Conservation (phyloP, 768 basidiomycete species). For the Pleurotus salmoneostramineus region DNA sequence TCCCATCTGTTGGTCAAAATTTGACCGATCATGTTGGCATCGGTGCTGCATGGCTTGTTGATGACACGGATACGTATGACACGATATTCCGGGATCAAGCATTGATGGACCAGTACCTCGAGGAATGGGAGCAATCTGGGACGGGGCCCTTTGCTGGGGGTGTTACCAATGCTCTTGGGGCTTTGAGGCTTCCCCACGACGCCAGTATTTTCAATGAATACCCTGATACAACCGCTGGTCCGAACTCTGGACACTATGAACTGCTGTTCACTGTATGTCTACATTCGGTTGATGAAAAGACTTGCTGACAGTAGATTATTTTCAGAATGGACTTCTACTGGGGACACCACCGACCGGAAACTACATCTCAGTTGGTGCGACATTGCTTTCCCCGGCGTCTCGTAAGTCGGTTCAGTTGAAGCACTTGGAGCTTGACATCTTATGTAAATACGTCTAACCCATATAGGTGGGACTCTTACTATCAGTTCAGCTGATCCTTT, state of each 20-base stretch:
- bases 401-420: constrained; percentile 9
- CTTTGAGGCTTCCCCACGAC: constrained; percentile 20
- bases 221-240: constrained; percentile 31
- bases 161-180: constrained; percentile 11
- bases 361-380: constrained; percentile 15
- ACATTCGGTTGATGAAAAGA: too few relatives aligned
- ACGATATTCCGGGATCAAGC: constrained; percentile 10
- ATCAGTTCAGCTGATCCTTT: constrained; percentile 36
- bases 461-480: constrained; percentile 19
- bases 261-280: constrained; percentile 22
- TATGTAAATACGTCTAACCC: too few relatives aligned
- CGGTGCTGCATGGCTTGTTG: neutral
- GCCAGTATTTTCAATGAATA: constrained; percentile 23
- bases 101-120: constrained; percentile 6
- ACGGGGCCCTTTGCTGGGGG: constrained; percentile 15
- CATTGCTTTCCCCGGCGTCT: constrained; percentile 20
- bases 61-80: constrained; percentile 14
- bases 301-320: neutral
- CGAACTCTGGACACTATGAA: constrained; percentile 31
- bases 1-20: constrained; percentile 24
- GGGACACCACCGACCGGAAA: constrained; percentile 13
- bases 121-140: constrained; percentile 14
- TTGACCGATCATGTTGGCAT: constrained; percentile 16
- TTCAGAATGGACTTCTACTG: neutral
- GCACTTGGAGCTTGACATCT: neutral